Base-by-base conservation (phyloP, 169 alveolate genomes). In the Plasmodium coatneyi region DNA sequence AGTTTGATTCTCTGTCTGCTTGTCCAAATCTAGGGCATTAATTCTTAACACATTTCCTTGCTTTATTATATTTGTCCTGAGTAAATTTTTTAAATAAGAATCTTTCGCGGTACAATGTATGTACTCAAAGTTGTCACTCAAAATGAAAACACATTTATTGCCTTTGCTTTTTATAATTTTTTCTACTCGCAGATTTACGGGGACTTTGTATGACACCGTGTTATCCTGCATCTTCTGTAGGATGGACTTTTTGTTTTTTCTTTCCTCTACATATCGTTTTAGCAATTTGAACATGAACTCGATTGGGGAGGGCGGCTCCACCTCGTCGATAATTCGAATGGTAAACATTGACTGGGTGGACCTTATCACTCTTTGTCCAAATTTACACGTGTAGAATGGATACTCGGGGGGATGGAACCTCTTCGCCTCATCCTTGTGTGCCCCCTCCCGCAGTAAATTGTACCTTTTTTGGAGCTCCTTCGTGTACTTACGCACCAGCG, bases 81-180 rank as follows among this genome's bases (percentile, higher is more conserved):
- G 10, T 39, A 87, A 30, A 5, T 87, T 80, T 46, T 36, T 30
- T 79, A 87, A 87, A 87, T 87, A 34, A 5, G 56, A 3, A 78
- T 87, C 93, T 60, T 79, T 87, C 80, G 81, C 34, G 16, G 36
- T 56, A 19, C 93, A 87, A 79, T 87, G 52, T 34, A 87, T 79
- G 71, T 87, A 87, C 79, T 87, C 93, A 66, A 87, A 87, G 32
- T 87, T 87, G 52, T 87, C 93, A 87, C 93, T 87, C 71, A 87
- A 87, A 87, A 87, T 87, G 19, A 84, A 7, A 10, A 84, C 43
- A 60, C n/a, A 72, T 36, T 74, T 30, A 10, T 72, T 39, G 22
- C 56, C 76, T 16, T n/a, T 10, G 4, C 43, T 39, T 60, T 25
- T 78, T 36, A 87, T 78, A 87, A 87, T 49, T 79, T 87, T 46